Base-by-base conservation (phyloP, 1,284 basidiomycete species). In the Tilletiaria anomala region DNA sequence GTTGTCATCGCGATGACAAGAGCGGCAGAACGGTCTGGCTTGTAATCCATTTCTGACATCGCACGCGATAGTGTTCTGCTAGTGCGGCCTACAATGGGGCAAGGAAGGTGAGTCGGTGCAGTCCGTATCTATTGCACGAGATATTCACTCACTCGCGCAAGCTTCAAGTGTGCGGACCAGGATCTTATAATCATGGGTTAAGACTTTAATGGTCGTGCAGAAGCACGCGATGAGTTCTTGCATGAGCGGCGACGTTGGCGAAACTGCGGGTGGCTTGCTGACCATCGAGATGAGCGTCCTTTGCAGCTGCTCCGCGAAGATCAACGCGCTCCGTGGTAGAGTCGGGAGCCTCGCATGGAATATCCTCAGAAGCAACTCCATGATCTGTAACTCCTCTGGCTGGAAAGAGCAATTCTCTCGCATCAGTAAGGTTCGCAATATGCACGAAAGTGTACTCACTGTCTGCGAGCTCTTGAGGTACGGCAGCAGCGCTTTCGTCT, bases 221-320 rank as follows among this genome's bases (percentile, higher is more conserved):
- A 89, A 80, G 56, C 89, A 94, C 0, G 83, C 83, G 10, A 97
- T 80, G 6, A 79, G 78, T 68, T 93, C 88, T 69, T 89, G 84
- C 24, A 64, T 47, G 15, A 56, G 32, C 2, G 48, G 42, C 11
- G 40, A 41, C 10, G 55, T 54, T 10, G 24, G 17, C 1, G 55
- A 53, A 17, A 40, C 50, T 18, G 43, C 43, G 24, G 50, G 49
- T 6, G 61, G 80, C 79, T 91, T 85, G 0, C 81, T 82, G 55
- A 91, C 77, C 11, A 94, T 71, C 5, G 78, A 75, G 8, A 73
- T 67, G 45, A 93, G 83, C 14, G 94, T 73, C 37, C 85, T 82
- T 39, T 82, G 76, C 1, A 84, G 84, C 58, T 94, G 88, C 14
- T 58, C 54, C 44, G 81, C 86, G 40, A 65, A 60, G 2, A 77